These are phyloP conservation scores for Cladophialophora exuberans DNA, from an alignment of 2,329 filamentous ascomycete genomes.

Conservation along the genomic window DNA sequence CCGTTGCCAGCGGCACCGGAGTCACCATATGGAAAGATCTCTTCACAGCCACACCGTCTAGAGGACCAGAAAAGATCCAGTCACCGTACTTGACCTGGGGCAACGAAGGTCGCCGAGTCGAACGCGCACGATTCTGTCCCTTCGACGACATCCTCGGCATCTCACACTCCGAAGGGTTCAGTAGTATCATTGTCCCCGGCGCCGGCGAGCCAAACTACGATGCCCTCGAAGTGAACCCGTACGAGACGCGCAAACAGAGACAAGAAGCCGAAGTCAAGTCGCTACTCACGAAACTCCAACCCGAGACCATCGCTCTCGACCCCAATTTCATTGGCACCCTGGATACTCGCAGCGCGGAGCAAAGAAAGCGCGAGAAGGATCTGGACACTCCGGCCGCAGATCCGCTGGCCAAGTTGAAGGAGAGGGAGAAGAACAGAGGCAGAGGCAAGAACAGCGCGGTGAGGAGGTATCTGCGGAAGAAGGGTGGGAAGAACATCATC, in stretches of 20 bases:
- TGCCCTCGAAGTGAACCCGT: conserved; percentile 89
- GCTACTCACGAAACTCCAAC: conserved; percentile 90
- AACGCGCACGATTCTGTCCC: conserved; percentile 87
- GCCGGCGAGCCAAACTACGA: conserved; percentile 98
- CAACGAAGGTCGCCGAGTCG: conserved; percentile 78
- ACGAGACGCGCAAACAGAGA: conserved; percentile 88
- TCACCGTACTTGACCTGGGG: conserved; percentile 88
- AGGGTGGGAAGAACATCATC: conserved; percentile 88
- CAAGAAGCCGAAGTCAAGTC: conserved; percentile 89
- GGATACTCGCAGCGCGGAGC: conserved; percentile 77
- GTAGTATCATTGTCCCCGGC: conserved; percentile 85
- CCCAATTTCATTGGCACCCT: conserved; percentile 89
- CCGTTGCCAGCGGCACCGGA: conserved; percentile 88
- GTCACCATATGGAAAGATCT: conserved; percentile 90
- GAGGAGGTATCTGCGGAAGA: conserved; percentile 87
- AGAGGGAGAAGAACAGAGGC: conserved; percentile 63
- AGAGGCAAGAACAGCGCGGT: conserved; percentile 88
- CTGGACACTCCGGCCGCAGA: conserved; percentile 71
- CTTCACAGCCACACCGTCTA: conserved; percentile 71
- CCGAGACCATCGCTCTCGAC: conserved; percentile 95
- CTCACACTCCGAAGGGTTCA: conserved; percentile 82
- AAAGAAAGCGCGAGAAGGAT: conserved; percentile 76
- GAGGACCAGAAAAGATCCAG: conserved; percentile 77
- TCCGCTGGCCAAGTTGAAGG: conserved; percentile 60
- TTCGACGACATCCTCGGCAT: conserved; percentile 92